phyloP scores from a whole-genome alignment of 176 grass and related monocot species.

The Paspalum vaginatum region DNA sequence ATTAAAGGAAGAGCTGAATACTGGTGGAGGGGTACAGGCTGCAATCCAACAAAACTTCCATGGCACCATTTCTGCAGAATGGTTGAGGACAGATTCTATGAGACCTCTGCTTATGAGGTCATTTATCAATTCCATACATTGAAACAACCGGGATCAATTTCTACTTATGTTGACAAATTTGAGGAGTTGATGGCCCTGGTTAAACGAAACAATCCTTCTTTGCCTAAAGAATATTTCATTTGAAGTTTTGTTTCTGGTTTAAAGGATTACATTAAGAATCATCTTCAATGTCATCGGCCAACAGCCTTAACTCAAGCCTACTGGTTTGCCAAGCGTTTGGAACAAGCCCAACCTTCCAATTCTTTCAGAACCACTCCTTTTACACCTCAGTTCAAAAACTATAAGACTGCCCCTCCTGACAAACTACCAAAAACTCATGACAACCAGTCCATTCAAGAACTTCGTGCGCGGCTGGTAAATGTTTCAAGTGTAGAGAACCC shows the following conservation, averaged over 20 bases:
- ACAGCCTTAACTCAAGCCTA: neutral
- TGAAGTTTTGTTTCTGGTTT: neutral
- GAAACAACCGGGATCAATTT: neutral
- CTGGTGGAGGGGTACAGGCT: no score
- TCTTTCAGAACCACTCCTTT: no score
- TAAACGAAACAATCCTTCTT: neutral
- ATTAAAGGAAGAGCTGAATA: no score
- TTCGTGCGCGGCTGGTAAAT: neutral
- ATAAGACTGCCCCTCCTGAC: no score
- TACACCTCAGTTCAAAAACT: neutral
- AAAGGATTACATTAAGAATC: neutral
- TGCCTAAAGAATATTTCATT: neutral
- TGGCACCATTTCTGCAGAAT: no score
- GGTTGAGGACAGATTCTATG: no score
- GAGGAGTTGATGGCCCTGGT: neutral
- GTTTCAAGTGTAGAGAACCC: neutral
- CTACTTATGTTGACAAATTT: neutral
- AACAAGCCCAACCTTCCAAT: neutral
- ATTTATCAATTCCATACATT: neutral
- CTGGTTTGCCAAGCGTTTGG: neutral
- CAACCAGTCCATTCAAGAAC: neutral
- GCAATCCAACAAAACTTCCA: no score
- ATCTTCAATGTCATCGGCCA: neutral
- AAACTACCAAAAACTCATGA: no score
- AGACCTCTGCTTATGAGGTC: no score